Evolutionary conservation across 2,329 filamentous ascomycete species (phyloP).

Genomic region (Trichophyton benhamiae): DNA sequence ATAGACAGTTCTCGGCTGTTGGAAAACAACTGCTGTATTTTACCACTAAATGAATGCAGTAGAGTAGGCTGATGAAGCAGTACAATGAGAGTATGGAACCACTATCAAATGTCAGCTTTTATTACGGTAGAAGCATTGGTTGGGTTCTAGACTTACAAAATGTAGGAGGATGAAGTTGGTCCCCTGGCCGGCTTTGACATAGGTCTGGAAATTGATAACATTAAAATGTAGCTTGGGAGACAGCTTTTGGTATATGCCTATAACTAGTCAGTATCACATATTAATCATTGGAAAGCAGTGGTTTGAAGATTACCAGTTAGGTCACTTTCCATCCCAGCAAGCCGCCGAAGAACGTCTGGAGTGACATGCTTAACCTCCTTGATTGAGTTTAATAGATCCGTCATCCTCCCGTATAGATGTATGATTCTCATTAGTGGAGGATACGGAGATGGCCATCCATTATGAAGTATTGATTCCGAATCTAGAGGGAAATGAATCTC

Average conservation of each 20-base stretch:
- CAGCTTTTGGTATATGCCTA: conserved; percentile 58
- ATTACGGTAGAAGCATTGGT: not conserved
- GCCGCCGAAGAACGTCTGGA: conserved; percentile 56
- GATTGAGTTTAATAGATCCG: conserved; percentile 73
- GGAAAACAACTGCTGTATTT: conserved; percentile 58
- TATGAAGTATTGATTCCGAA: conserved; percentile 40
- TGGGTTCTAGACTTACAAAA: conserved; percentile 34
- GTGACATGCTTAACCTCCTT: conserved; percentile 62
- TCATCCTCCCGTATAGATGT: conserved; percentile 72
- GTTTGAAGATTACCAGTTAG: conserved; percentile 47
- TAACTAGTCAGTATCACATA: conserved; percentile 5
- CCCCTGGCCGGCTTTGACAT: conserved; percentile 66
- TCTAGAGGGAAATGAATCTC: conserved; percentile 58
- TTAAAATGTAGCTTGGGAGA: conserved; percentile 70
- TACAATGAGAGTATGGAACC: conserved; percentile 80
- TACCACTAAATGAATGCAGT: conserved; percentile 60
- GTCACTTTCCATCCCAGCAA: conserved; percentile 68
- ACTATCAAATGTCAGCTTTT: conserved; percentile 27
- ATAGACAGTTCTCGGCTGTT: conserved; percentile 73
- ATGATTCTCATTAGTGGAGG: conserved; percentile 73
- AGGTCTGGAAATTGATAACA: conserved; percentile 72
- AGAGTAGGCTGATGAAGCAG: conserved; percentile 74
- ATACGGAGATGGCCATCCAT: conserved; percentile 64
- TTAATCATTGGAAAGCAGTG: not conserved
- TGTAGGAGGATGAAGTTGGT: conserved; percentile 79